Evolutionary conservation across 106 monocot genomes (phyloP).

Genomic region (Narthecium ossifragum): DNA sequence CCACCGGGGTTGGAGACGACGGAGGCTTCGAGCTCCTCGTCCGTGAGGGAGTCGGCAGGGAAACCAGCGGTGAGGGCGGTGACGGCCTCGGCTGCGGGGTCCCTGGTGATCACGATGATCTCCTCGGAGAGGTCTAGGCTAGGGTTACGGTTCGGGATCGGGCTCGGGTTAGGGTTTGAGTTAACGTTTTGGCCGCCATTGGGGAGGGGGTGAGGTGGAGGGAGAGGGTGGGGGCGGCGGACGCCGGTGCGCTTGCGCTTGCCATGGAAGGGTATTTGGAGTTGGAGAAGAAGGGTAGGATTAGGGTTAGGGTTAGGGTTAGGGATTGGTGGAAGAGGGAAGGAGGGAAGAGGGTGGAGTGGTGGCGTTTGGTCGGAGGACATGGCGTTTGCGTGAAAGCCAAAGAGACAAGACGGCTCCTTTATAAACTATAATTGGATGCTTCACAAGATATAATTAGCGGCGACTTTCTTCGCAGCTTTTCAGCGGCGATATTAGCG

Average conservation of each 20-base stretch:
- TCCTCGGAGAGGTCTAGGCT: constrained; percentile 60
- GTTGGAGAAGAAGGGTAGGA: constrained; percentile 19
- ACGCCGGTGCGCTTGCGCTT: constrained; percentile 94
- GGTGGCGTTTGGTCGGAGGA: no score
- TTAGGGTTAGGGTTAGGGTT: constrained; percentile 24
- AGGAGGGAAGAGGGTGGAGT: no score
- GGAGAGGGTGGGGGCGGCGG: constrained; percentile 48
- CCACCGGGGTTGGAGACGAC: constrained; percentile 87
- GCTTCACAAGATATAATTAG: no score
- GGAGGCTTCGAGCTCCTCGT: constrained; percentile 85
- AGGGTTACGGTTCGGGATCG: background rate
- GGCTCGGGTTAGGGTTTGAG: background rate
- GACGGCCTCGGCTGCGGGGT: constrained; percentile 89
- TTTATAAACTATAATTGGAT: no score
- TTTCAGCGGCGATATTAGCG: no score
- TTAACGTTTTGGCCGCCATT: no score
- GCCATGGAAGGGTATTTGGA: constrained; percentile 33
- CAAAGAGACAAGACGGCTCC: no score
- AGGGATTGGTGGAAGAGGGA: background rate
- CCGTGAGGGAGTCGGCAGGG: constrained; percentile 94
- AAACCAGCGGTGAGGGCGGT: constrained; percentile 88
- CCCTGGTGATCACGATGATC: constrained; percentile 93
- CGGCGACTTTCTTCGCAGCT: no score
- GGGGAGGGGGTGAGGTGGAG: background rate
- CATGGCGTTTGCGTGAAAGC: no score